Conservation (phyloP, 352 stramenopile genomes). For the Albugo laibachii region DNA sequence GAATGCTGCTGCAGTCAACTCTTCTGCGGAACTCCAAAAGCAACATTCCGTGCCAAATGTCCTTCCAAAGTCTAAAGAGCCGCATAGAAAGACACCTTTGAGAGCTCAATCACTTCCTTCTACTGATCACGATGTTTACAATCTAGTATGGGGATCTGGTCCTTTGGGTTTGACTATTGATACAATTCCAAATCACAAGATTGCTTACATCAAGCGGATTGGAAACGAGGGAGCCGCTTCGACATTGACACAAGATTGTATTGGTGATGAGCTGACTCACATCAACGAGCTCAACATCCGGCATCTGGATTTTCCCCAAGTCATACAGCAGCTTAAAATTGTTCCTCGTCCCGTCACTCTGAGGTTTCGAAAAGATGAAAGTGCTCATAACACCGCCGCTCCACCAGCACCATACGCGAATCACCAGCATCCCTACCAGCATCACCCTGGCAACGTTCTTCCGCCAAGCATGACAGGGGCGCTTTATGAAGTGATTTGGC, state of each 20-base stretch:
- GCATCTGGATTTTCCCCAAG: constrained; percentile 49
- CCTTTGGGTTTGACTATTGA: constrained; percentile 68
- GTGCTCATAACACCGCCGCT: constrained; percentile 10
- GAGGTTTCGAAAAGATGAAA: constrained; percentile 29
- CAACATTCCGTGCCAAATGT: background rate
- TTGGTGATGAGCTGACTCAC: constrained; percentile 60
- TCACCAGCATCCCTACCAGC: background rate
- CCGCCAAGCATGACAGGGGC: background rate
- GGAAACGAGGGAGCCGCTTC: constrained; percentile 42
- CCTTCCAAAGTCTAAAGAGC: background rate
- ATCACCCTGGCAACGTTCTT: background rate
- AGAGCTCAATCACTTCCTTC: background rate
- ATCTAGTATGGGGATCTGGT: constrained; percentile 55
- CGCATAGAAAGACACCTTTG: background rate
- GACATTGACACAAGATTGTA: constrained; percentile 56
- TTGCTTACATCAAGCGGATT: constrained; percentile 74
- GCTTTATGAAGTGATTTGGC: constrained; percentile 73
- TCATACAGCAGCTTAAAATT: constrained; percentile 58
- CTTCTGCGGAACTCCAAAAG: background rate
- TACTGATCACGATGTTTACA: constrained; percentile 19
- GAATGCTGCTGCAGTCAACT: background rate
- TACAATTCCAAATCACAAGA: constrained; percentile 23
- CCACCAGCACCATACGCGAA: constrained; percentile 1
- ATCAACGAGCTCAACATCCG: constrained; percentile 77
- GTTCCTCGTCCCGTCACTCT: constrained; percentile 61